phyloP scores from a whole-genome alignment of 1,284 basidiomycete genomes.

The Ustilago lituana region DNA sequence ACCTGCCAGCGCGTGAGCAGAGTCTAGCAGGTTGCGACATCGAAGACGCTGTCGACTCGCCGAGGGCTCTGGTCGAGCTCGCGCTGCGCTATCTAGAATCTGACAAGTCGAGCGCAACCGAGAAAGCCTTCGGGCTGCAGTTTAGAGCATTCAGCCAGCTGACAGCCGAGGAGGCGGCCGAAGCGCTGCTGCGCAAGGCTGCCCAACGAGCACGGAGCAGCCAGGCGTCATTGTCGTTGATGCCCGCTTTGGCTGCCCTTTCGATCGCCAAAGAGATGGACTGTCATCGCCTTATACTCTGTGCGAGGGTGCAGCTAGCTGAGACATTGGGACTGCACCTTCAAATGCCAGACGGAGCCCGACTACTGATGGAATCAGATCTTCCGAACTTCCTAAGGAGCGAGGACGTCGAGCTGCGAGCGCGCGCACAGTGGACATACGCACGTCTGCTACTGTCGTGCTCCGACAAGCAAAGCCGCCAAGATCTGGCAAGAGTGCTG shows the following conservation, averaged over 20 bases:
- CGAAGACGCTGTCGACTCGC: conserved; percentile 36
- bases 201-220: conserved; percentile 9
- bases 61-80: conserved; percentile 25
- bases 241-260: conserved; percentile 31
- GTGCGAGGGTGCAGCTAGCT: conserved; percentile 24
- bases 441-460: conserved; percentile 35
- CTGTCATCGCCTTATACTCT: conserved; percentile 21
- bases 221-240: conserved; percentile 27
- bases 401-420: conserved; percentile 32
- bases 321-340: conserved; percentile 38
- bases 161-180: conserved; percentile 25
- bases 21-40: conserved; percentile 9
- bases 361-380: conserved; percentile 27
- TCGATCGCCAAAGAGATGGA: conserved; percentile 42
- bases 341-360: conserved; percentile 28
- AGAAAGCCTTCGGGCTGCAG: conserved; percentile 14
- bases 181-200: conserved; percentile 29
- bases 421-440: conserved; percentile 37
- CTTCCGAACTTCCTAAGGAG: conserved; percentile 24
- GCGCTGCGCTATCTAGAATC: conserved; percentile 34
- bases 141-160: conserved; percentile 22
- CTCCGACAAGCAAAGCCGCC: conserved; percentile 11
- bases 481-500: conserved; percentile 17
- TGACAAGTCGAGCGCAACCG: conserved; percentile 10
- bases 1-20: conserved; percentile 2